These are phyloP conservation scores for Papiliotrema fonsecae DNA, from an alignment of 1,284 basidiomycete genomes.

Conservation along the genomic window DNA sequence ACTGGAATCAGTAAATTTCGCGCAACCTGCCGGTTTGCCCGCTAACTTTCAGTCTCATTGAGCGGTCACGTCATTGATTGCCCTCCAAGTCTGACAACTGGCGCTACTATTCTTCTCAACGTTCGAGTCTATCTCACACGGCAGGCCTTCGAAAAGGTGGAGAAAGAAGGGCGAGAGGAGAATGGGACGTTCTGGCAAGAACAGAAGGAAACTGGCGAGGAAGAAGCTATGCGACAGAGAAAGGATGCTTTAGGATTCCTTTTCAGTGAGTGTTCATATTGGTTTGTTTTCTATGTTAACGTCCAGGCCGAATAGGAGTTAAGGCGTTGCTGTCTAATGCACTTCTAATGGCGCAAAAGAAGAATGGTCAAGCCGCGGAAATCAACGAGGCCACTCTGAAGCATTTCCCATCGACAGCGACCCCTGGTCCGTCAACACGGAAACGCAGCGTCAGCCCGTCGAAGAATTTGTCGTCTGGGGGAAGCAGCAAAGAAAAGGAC, in stretches of 20 bases:
- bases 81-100: constrained; percentile 36
- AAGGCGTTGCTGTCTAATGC: constrained; percentile 43
- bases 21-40: constrained; percentile 6
- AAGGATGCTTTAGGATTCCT: constrained; percentile 43
- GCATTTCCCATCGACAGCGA: constrained; percentile 18
- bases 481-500: constrained; percentile 23
- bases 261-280: constrained; percentile 31
- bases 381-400: constrained; percentile 35
- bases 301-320: constrained; percentile 41
- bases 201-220: constrained; percentile 44
- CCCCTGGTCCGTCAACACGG: constrained; percentile 2
- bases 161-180: constrained; percentile 28
- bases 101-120: constrained; percentile 44
- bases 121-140: constrained; percentile 43
- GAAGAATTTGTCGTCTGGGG: constrained; percentile 14
- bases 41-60: constrained; percentile 29
- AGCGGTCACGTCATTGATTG: constrained; percentile 45
- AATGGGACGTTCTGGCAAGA: constrained; percentile 44
- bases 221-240: constrained; percentile 44
- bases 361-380: constrained; percentile 28
- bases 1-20: constrained; percentile 42
- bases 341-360: constrained; percentile 41
- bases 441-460: constrained; percentile 26
- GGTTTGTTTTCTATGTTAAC: background rate
- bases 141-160: constrained; percentile 36